These are phyloP conservation scores for Neurospora crassa DNA, from an alignment of 2,329 filamentous ascomycete genomes.

Conservation along the genomic window DNA sequence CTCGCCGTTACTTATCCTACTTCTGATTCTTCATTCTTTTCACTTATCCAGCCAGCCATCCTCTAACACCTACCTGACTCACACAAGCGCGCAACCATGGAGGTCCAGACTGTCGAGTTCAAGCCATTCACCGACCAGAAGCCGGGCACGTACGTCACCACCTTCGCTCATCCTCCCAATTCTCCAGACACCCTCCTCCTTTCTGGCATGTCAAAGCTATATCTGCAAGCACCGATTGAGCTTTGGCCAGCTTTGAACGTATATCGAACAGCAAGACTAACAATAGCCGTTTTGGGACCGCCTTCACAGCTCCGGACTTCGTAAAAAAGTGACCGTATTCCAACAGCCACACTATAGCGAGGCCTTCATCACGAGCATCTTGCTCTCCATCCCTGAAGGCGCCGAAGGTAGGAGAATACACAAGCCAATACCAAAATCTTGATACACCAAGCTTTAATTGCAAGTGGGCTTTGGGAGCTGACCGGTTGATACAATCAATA, in stretches of 20 bases:
- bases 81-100: constrained; percentile 42
- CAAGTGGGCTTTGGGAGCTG: neutral
- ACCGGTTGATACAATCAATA: neutral
- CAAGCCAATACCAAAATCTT: neutral
- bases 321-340: constrained; percentile 98
- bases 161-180: constrained; percentile 23
- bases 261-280: neutral
- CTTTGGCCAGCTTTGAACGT: neutral
- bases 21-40: neutral
- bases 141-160: constrained; percentile 81
- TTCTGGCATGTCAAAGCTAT: constrained; percentile 10
- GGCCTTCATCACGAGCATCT: constrained; percentile 86
- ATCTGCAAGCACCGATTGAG: neutral
- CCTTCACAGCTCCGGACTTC: constrained; percentile 73
- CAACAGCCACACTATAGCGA: constrained; percentile 93
- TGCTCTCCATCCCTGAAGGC: constrained; percentile 93
- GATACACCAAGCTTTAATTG: neutral
- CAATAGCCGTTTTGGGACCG: neutral
- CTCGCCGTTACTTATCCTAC: neutral
- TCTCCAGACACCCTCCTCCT: constrained; percentile 3
- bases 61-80: constrained; percentile 4
- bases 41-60: neutral
- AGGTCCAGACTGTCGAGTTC: constrained; percentile 66
- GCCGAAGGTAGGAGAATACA: constrained; percentile 52
- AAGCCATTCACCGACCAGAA: constrained; percentile 93